Percentiles rank a stretch among this genome's conserved stretches.
Evolutionary conservation across 1,284 basidiomycete genomes (phyloP).

Genomic region (Vanrija humicola): DNA sequence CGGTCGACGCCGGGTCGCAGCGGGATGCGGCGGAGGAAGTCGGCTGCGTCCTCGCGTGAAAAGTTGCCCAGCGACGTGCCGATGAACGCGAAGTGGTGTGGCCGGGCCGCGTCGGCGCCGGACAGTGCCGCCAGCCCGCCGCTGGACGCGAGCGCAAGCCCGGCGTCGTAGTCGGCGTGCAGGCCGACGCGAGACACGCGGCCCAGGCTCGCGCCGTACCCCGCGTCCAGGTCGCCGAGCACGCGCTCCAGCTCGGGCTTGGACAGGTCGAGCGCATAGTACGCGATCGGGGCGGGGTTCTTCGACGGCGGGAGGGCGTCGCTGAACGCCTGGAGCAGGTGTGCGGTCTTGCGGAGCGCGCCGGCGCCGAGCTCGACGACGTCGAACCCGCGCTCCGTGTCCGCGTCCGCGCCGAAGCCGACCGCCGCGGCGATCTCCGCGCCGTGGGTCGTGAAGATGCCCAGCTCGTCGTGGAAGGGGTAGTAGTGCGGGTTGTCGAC

Average conservation of each 20-base stretch:
- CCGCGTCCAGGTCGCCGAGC: conserved; percentile 61
- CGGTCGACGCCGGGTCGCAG: conserved; percentile 58
- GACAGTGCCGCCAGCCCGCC: conserved; percentile 45
- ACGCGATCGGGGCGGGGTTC: conserved; percentile 61
- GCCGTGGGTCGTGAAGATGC: conserved; percentile 52
- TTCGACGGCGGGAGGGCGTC: conserved; percentile 44
- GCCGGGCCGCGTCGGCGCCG: conserved; percentile 35
- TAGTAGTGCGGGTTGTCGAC: conserved; percentile 82
- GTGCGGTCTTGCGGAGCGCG: conserved; percentile 83
- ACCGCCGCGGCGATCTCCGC: conserved; percentile 54
- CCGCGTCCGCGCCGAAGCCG: conserved; percentile 28
- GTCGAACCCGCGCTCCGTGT: conserved; percentile 50
- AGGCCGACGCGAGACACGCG: conserved; percentile 75
- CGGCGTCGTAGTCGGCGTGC: conserved; percentile 85
- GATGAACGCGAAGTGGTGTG: conserved; percentile 83
- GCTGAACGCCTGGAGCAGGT: conserved; percentile 73
- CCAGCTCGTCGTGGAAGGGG: conserved; percentile 61
- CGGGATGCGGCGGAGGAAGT: conserved; percentile 75
- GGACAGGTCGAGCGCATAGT: conserved; percentile 92
- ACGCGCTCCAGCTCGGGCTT: conserved; percentile 78
- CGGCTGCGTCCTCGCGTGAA: conserved; percentile 62
- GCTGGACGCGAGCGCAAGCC: conserved; percentile 54
- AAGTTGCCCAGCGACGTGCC: conserved; percentile 95
- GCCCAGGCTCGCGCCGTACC: conserved; percentile 66
- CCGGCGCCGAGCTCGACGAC: conserved; percentile 86